A percentile compares a stretch with the other conserved stretches of the same genome.
Conservation (phyloP, 345 rosid genomes). For the Salix brachista region DNA sequence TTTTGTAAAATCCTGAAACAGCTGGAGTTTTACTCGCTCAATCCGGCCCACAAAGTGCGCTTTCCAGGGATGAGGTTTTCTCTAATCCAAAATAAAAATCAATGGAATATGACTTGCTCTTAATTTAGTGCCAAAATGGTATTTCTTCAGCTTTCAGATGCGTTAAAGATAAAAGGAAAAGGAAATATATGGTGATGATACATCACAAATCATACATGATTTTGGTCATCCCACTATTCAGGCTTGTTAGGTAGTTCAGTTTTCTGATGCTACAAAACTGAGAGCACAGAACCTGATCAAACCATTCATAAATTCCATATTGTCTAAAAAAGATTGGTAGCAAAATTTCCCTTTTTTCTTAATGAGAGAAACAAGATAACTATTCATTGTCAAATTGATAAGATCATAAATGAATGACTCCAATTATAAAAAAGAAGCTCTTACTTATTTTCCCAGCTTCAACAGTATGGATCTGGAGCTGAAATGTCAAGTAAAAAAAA, state of each 20-base stretch:
- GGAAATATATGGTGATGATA: too few species aligned
- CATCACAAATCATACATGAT: background rate
- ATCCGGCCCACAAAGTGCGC: too few species aligned
- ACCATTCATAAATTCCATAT: background rate
- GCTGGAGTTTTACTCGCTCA: too few species aligned
- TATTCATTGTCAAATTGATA: background rate
- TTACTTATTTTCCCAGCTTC: slow-evolving; percentile 23
- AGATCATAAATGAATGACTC: background rate
- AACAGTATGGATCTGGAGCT: slow-evolving; percentile 12
- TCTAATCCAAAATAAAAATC: too few species aligned
- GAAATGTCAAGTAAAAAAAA: background rate
- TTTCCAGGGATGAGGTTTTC: too few species aligned
- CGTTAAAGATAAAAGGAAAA: too few species aligned
- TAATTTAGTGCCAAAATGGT: background rate
- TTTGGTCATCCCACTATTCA: background rate
- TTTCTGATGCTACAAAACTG: background rate
- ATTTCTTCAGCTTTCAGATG: background rate
- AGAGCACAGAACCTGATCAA: background rate
- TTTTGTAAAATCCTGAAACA: accelerated
- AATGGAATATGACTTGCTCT: background rate
- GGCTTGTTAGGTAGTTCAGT: background rate
- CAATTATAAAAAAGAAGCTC: background rate
- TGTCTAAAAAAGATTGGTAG: background rate
- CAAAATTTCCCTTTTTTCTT: background rate
- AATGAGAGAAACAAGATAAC: background rate